Conservation (phyloP, 2,329 filamentous ascomycete genomes). For the Malbranchea zuffiana region DNA sequence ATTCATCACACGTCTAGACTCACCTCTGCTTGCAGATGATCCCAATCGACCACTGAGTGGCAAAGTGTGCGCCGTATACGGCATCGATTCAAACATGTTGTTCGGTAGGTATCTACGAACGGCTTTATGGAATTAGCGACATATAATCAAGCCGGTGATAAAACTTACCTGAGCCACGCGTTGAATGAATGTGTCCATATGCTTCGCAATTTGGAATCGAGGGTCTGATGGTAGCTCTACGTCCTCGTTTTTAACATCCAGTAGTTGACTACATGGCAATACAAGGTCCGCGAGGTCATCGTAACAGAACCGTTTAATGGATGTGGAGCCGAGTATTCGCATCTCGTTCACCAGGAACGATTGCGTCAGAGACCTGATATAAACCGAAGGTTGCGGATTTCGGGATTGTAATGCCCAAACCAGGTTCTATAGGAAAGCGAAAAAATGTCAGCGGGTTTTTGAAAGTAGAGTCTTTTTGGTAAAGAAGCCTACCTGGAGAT, state of each 20-base stretch:
- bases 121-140: conserved; percentile 39
- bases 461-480: conserved; percentile 7
- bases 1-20: background rate
- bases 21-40: conserved; percentile 69
- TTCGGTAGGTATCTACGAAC: conserved; percentile 73
- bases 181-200: conserved; percentile 59
- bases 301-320: conserved; percentile 64
- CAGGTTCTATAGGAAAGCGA: conserved; percentile 2
- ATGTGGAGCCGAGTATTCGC: conserved; percentile 55
- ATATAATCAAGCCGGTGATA: background rate
- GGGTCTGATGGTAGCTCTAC: conserved; percentile 64
- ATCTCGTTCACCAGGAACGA: conserved; percentile 63
- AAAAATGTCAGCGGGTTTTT: conserved; percentile 8
- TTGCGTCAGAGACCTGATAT: conserved; percentile 69
- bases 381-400: conserved; percentile 72
- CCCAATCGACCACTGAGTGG: conserved; percentile 73
- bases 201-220: conserved; percentile 58
- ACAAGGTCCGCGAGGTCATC: conserved; percentile 70
- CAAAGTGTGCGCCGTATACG: conserved; percentile 80
- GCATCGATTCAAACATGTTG: conserved; percentile 80
- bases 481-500: too few relatives aligned
- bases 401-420: conserved; percentile 39
- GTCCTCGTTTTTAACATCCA: conserved; percentile 64
- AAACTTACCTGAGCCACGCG: conserved; percentile 38
- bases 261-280: conserved; percentile 57